Base-by-base conservation (phyloP, 352 stramenopile species). In the Globisporangium alternatum region DNA sequence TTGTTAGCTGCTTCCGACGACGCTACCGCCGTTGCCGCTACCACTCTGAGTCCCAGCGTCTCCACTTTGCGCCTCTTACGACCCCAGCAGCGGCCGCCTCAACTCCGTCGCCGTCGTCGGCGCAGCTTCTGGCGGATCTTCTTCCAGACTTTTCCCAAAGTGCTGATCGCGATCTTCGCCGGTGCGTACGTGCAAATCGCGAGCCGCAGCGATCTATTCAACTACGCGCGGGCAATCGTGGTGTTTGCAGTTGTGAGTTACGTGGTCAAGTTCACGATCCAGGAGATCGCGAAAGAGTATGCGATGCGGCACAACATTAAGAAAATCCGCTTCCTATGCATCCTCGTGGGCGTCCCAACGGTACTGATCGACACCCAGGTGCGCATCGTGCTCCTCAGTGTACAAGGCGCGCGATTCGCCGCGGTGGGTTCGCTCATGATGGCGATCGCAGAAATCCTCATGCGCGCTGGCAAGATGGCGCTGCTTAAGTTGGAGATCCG, bases 341-440 rank as follows among this genome's bases (percentile, higher is more conserved):
- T 62, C 8, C 47, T 64, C 21, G 33, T 64, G 8, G 62, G 49
- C 0, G 47, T 69, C 8, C 62, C 67, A n/a, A 72, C 67, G 1
- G 62, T 66, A 22, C 45, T 72, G 12, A 64, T 72, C 9, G 67
- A 69, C 45, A 69, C 56, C 0, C 67, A 72, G 59, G 48, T 72
- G 19, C 61, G 66, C 10, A 69, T 72, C 56, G 33, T 72, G 13
- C 17, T 68, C 2, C 66, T 65, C 28, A 31, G 57, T 0, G 41
- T 60, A 19, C 51, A 49, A n/a, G n/a, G 28, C 15, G 39, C 30
- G 1, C 25, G 33, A 28, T 30, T 37, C 28, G 43, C 65, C 15
- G 13, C 56, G 3, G 37, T 35, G 15, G 31, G 59, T 15, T 49
- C 59, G 9, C 28, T 33, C 2, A 31, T 31, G 15, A 65, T 57